These are phyloP conservation scores for Luffa aegyptiaca DNA, from an alignment of 306 rosid genomes.

Conservation along the genomic window DNA sequence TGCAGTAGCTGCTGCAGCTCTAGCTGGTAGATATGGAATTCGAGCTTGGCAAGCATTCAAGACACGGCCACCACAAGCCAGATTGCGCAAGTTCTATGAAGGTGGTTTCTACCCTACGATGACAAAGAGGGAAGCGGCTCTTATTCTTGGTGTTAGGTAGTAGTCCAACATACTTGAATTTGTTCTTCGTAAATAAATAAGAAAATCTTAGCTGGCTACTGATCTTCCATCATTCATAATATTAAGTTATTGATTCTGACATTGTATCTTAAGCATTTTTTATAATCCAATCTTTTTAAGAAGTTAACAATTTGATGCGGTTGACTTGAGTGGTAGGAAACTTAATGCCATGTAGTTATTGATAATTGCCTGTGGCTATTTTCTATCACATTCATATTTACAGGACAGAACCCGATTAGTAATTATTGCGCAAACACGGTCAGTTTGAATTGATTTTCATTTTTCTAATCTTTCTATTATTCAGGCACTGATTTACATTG, in stretches of 20 bases:
- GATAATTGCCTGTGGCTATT: no score
- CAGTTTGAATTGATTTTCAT: not conserved
- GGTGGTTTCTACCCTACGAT: constrained; percentile 64
- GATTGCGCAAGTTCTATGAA: constrained; percentile 46
- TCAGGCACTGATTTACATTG: not conserved
- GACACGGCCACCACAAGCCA: constrained; percentile 42
- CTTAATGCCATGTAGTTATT: not conserved
- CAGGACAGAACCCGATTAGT: no score
- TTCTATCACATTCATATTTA: not conserved
- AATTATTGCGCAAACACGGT: not conserved
- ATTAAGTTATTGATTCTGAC: not conserved
- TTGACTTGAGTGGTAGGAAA: not conserved
- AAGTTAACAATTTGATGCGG: not conserved
- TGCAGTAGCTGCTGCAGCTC: constrained; percentile 65
- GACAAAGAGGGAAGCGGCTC: constrained; percentile 69
- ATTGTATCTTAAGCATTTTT: not conserved
- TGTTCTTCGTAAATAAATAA: not conserved
- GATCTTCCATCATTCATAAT: not conserved
- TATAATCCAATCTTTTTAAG: not conserved
- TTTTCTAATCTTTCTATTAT: not conserved
- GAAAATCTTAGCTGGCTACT: not conserved
- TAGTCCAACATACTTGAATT: not conserved
- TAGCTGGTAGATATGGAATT: constrained; percentile 56
- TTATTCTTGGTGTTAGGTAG: constrained; percentile 68
- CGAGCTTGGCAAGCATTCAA: constrained; percentile 67